phyloP scores from a whole-genome alignment of 345 rosid genomes.

The Theobroma cacao region DNA sequence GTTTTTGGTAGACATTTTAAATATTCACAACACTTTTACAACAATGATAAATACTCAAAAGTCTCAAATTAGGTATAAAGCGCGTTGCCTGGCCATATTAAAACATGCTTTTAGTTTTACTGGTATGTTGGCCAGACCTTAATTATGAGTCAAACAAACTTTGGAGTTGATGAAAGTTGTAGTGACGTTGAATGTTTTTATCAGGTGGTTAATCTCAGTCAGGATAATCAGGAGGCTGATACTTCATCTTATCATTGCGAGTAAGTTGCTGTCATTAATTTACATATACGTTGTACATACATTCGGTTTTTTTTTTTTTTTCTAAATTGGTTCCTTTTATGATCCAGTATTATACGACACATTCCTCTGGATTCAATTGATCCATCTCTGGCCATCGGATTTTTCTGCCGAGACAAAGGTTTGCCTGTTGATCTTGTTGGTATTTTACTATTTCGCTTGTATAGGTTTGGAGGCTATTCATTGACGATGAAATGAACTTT shows the following conservation, averaged over 20 bases:
- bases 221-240: slow-evolving; percentile 59
- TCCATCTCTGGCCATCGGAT: slow-evolving; percentile 90
- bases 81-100: not conserved
- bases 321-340: not conserved
- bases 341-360: slow-evolving; percentile 52
- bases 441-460: not conserved
- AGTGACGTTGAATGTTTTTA: slow-evolving; percentile 2
- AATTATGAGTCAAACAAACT: not conserved
- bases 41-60: too few relatives aligned
- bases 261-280: slow-evolving; percentile 36
- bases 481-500: not conserved
- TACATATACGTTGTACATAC: not conserved
- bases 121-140: not conserved
- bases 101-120: not conserved
- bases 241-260: slow-evolving; percentile 82
- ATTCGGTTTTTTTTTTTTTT: not conserved
- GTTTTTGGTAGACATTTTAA: too few relatives aligned
- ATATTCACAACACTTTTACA: too few relatives aligned
- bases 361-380: slow-evolving; percentile 72
- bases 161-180: not conserved
- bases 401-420: slow-evolving; percentile 90
- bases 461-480: not conserved
- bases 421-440: slow-evolving; percentile 9
- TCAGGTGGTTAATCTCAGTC: slow-evolving; percentile 59
- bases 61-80: not conserved